These are phyloP conservation scores for Calamus simplicifolius DNA, from an alignment of 176 grass and related monocot genomes.

Conservation along the genomic window DNA sequence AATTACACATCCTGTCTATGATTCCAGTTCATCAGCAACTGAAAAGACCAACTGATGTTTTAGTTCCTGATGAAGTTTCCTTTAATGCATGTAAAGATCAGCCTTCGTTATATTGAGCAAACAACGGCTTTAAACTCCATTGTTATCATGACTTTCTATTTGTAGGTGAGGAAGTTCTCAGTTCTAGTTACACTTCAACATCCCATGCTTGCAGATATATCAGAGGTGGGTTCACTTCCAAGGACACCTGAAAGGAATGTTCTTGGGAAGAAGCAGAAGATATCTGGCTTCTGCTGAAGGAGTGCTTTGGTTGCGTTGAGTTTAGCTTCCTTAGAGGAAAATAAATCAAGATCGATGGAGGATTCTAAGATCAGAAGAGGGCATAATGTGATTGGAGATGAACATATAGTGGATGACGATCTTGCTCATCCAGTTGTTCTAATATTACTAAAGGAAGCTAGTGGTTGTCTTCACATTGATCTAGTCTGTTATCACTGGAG, in stretches of 20 bases:
- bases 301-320: constrained; percentile 4
- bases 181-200: too few species aligned
- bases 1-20: constrained; percentile 32
- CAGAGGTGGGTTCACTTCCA: constrained; percentile 9
- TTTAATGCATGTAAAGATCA: constrained; percentile 26
- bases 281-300: not conserved
- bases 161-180: not conserved
- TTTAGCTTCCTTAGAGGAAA: constrained; percentile 29
- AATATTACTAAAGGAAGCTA: not conserved
- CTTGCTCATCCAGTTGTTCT: not conserved
- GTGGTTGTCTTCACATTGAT: too few species aligned
- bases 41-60: constrained; percentile 31
- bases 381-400: not conserved
- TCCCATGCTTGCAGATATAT: too few species aligned
- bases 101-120: not conserved
- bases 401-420: not conserved
- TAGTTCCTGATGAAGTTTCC: constrained; percentile 21
- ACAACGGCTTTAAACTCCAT: too few species aligned
- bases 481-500: too few species aligned
- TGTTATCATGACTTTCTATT: too few species aligned
- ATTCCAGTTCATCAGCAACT: constrained; percentile 38
- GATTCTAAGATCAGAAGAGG: constrained; percentile 18
- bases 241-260: not conserved
- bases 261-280: too few species aligned
- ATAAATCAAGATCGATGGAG: constrained; percentile 14